Evolutionary conservation across 768 basidiomycete genomes (phyloP).

Genomic region (Pleurotus cornucopiae): DNA sequence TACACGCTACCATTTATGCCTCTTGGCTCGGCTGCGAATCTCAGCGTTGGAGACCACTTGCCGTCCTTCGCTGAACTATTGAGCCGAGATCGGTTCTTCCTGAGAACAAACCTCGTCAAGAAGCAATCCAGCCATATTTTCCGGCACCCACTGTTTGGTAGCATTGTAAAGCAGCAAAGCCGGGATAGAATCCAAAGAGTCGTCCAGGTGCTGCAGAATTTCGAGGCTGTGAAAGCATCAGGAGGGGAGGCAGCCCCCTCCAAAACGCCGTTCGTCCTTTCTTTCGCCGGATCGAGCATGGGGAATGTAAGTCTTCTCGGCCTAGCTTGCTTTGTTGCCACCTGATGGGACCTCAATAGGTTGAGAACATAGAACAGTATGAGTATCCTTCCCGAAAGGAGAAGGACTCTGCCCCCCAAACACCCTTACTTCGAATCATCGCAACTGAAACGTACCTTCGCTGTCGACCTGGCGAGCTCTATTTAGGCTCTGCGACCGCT

Average conservation of each 20-base stretch:
- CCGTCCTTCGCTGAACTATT: slow-evolving; percentile 40
- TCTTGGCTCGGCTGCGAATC: slow-evolving; percentile 19
- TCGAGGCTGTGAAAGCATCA: slow-evolving; percentile 12
- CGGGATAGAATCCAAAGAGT: slow-evolving; percentile 18
- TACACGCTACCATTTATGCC: slow-evolving; percentile 47
- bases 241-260: slow-evolving; percentile 10
- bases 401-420: not conserved
- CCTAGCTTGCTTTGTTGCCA: not conserved
- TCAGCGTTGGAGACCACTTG: slow-evolving; percentile 29
- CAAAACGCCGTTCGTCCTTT: slow-evolving; percentile 7
- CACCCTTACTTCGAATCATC: slow-evolving; percentile 5
- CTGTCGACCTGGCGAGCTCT: slow-evolving; percentile 26
- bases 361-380: slow-evolving; percentile 6
- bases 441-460: slow-evolving; percentile 15
- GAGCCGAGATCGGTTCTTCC: slow-evolving; percentile 41
- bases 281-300: slow-evolving; percentile 7
- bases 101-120: slow-evolving; percentile 34
- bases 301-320: not conserved
- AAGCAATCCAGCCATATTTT: slow-evolving; percentile 28
- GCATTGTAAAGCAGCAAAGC: slow-evolving; percentile 27
- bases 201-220: slow-evolving; percentile 17
- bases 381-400: not conserved
- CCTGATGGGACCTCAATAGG: not conserved
- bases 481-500: slow-evolving; percentile 19
- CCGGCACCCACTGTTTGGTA: slow-evolving; percentile 43